Base-by-base conservation (phyloP, 2,329 filamentous ascomycete species). In the Cercospora sp. region DNA sequence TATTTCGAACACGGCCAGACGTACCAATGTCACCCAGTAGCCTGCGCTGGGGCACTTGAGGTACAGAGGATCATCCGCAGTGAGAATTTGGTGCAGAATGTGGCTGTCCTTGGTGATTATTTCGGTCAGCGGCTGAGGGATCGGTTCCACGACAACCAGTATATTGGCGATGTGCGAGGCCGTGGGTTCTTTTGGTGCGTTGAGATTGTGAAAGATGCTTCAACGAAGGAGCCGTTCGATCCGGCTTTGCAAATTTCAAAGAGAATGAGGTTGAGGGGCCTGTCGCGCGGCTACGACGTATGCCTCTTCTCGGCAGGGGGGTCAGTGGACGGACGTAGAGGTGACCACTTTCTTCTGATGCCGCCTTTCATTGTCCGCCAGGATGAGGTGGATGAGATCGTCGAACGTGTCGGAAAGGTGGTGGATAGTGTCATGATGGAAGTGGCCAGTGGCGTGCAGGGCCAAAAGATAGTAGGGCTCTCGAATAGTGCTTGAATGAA, bases 81-180 rank as follows among this genome's bases (percentile, higher is more conserved):
- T 12, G 82, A 89, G 0, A 79, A 83, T 1, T 75, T 91, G 1
- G 72, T 91, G 0, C 78, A 81, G 0, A 89, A 89, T 72, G 87
- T 88, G 3, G 74, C 74, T 3, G 72, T 71, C 0, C 85, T 87
- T 78, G 89, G 89, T 0, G 64, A 68, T 1, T 74, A 80, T 5
- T 73, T 90, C 1, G 80, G 79, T 26, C 68, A 76, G 10, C 64
- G 78, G 5, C 75, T 89, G 2, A 76, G 78, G 18, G 63, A 77
- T 13, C 74, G 75, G 1, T 74, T 89, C 0, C 79, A 73, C 0
- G 64, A 74, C 0, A 81, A 84, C 63, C 78, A 79, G 1, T 78
- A 84, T 69, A 86, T 89, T 0, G 87, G 87, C 2, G 80, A 89
- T 48, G 84, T 90, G 13, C 82, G 88, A 3, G 88, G 88, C 0